A percentile compares a stretch with the other conserved stretches of the same genome.
These are phyloP conservation scores for Metschnikowia arizonensis DNA, from an alignment of 805 yeast species.

Conservation along the genomic window DNA sequence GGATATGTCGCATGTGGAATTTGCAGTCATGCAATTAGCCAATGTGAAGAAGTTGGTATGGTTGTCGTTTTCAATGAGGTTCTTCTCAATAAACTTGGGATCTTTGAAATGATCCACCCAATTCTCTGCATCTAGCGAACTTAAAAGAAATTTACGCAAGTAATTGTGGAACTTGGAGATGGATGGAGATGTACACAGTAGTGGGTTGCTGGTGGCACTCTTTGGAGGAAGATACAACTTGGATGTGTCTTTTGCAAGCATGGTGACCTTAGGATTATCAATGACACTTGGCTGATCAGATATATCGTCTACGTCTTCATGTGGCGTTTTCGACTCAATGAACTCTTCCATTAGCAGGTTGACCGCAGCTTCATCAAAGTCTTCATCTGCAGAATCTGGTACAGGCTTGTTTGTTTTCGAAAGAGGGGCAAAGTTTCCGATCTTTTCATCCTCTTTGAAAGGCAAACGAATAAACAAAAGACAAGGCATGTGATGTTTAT, in stretches of 20 bases:
- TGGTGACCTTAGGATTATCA: slow-evolving; percentile 17
- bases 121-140: slow-evolving; percentile 8
- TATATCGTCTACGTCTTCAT: slow-evolving; percentile 1
- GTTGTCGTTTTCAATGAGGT: slow-evolving; percentile 18
- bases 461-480: slow-evolving; percentile 59
- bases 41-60: slow-evolving; percentile 32
- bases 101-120: slow-evolving; percentile 10
- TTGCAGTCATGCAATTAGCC: slow-evolving; percentile 24
- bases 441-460: slow-evolving; percentile 68
- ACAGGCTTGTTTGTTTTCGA: slow-evolving; percentile 7
- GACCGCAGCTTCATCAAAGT: neutral
- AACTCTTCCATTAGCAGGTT: slow-evolving; percentile 33
- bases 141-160: slow-evolving; percentile 8
- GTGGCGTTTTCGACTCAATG: slow-evolving; percentile 21
- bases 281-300: slow-evolving; percentile 4
- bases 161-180: slow-evolving; percentile 22
- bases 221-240: slow-evolving; percentile 16
- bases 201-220: slow-evolving; percentile 12
- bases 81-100: slow-evolving; percentile 12
- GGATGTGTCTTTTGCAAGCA: slow-evolving; percentile 16
- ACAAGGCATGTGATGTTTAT: slow-evolving; percentile 26
- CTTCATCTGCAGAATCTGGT: neutral
- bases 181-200: slow-evolving; percentile 31
- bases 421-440: slow-evolving; percentile 46
- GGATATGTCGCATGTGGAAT: slow-evolving; percentile 10